Base-by-base conservation (phyloP, 2,329 filamentous ascomycete genomes). In the Alternaria conjuncta region DNA sequence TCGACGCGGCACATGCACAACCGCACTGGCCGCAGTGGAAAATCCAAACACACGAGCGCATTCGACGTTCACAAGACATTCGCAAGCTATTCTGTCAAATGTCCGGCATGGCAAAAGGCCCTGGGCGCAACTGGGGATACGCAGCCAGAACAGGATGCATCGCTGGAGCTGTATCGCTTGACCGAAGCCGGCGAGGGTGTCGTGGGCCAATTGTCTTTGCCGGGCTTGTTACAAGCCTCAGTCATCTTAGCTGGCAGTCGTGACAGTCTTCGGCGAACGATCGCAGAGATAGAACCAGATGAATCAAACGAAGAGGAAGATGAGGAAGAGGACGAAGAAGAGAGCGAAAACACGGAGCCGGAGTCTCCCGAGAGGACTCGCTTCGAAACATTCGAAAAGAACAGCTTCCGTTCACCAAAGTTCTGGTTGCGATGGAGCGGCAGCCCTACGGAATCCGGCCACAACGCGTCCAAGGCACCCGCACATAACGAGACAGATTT, bases 341-440 rank as follows among this genome's bases (percentile, higher is more conserved):
- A 58, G 7, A 44, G 25, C 13, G 43, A 49, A 10, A 30, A 58
- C 2, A 60, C 60, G 1, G 61, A 59, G 9, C 58, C 60, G 10
- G 62, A 59, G 9, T 55, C 54, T 15, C 61, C 58, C 10, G 60
- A 66, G 11, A 26, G 50, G 1, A 49, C 45, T 20, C 70, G 72
- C 26, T 72, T 74, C 61, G 46, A 63, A 36, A 71, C 64, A 0
- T 74, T 74, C 25, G 72, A 74, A 20, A 74, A 73, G 53, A 74
- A 74, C 55, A 71, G 68, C 47, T 73, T 74, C 53, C 69, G 72
- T n/a, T 55, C 62, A 5, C 72, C 72, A 23, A 74, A 73, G 28
- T 74, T 74, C 50, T 74, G 72, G 72, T 60, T 74, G 9, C 61
- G 62, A n/a, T 74, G 71, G 71, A 71, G 63, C 49, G 71, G 71